These are phyloP conservation scores for Pestalotiopsis sp. DNA, from an alignment of 2,329 filamentous ascomycete genomes.

Conservation along the genomic window DNA sequence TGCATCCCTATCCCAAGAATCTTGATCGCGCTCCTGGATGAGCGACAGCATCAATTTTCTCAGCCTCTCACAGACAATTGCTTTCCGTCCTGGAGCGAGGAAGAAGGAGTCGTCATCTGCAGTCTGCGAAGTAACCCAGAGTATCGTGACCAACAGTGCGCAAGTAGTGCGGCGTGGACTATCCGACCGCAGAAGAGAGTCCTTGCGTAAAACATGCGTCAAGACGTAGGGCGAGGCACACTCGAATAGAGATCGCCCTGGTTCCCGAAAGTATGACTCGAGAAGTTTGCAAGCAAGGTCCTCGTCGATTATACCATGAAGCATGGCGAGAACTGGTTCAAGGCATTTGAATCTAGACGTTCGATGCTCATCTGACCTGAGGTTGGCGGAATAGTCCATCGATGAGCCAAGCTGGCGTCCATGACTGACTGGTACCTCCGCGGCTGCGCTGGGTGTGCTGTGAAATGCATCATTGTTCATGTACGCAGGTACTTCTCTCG, in stretches of 20 bases:
- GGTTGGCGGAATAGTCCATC: too few species aligned
- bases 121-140: not conserved
- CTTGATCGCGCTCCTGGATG: not conserved
- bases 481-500: not conserved
- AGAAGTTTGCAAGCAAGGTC: too few species aligned
- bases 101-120: not conserved
- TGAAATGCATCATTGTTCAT: not conserved
- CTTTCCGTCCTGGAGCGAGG: not conserved
- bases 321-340: not conserved
- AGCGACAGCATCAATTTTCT: not conserved
- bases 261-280: not conserved
- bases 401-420: too few species aligned
- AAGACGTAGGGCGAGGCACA: not conserved
- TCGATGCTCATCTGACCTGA: too few species aligned
- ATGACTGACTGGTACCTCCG: not conserved
- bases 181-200: not conserved
- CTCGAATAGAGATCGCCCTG: not conserved
- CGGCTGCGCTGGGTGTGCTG: too few species aligned
- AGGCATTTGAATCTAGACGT: not conserved
- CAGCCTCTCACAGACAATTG: not conserved
- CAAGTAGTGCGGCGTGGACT: not conserved
- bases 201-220: not conserved
- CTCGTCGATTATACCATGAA: not conserved
- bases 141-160: not conserved
- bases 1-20: not conserved